Evolutionary conservation across 371 early-diverging fungal genomes (phyloP).

Genomic region (Syncephalastrum monosporum): DNA sequence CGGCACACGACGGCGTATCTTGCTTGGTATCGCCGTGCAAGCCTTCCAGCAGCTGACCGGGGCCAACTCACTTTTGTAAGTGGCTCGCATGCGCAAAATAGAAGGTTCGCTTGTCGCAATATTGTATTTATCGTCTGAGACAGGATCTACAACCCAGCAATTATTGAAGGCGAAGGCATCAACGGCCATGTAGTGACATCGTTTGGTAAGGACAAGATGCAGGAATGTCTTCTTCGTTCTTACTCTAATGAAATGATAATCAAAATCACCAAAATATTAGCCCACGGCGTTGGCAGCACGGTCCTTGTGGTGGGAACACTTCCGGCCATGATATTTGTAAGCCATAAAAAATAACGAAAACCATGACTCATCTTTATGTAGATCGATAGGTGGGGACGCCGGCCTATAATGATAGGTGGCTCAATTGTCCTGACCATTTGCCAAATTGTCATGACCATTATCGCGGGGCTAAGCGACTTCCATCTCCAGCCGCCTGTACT

Average conservation of each 20-base stretch:
- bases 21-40: conserved; percentile 71
- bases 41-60: conserved; percentile 77
- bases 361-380: conserved; percentile 17
- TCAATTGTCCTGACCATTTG: conserved; percentile 43
- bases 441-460: conserved; percentile 43
- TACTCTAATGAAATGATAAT: too few species aligned
- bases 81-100: too few species aligned
- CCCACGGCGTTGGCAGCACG: conserved; percentile 7
- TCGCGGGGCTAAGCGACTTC: conserved; percentile 42
- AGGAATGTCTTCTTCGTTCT: too few species aligned
- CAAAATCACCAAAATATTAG: neutral
- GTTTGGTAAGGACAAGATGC: too few species aligned
- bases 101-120: too few species aligned
- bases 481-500: neutral
- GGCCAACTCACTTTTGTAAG: conserved; percentile 73
- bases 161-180: too few species aligned
- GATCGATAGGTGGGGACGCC: conserved; percentile 71
- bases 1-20: conserved; percentile 53
- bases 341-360: neutral
- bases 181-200: too few species aligned
- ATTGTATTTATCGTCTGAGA: too few species aligned
- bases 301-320: conserved; percentile 10
- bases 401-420: conserved; percentile 52
- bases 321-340: conserved; percentile 6
- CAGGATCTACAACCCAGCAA: too few species aligned